These are phyloP conservation scores for Pilasporangium apinafurcum DNA, from an alignment of 352 stramenopile species.

Conservation along the genomic window DNA sequence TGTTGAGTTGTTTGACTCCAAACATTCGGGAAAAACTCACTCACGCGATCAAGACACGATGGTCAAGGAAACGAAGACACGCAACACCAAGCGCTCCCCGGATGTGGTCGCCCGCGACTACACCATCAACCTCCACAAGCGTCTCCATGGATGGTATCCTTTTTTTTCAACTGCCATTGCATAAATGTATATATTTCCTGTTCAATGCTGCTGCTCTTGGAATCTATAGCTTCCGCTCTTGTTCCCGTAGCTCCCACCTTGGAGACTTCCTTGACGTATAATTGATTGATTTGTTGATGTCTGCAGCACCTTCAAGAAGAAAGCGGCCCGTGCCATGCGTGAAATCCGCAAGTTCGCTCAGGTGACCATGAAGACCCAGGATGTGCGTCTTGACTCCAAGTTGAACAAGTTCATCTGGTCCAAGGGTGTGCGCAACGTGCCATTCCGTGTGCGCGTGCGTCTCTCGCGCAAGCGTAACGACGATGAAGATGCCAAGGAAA, in stretches of 20 bases:
- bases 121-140: conserved; percentile 99
- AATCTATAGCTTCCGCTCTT: conserved; percentile 5
- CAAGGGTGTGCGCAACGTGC: conserved; percentile 97
- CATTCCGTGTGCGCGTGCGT: conserved; percentile 95
- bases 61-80: conserved; percentile 86
- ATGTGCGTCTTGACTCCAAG: conserved; percentile 94
- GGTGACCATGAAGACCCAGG: conserved; percentile 96
- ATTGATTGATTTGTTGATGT: conserved; percentile 13
- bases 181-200: conserved; percentile 14
- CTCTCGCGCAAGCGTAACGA: conserved; percentile 98
- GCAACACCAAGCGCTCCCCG: conserved; percentile 80
- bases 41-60: conserved; percentile 50
- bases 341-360: conserved; percentile 98
- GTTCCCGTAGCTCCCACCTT: conserved; percentile 78
- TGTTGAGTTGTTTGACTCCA: conserved; percentile 16
- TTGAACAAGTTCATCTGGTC: conserved; percentile 98
- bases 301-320: conserved; percentile 95
- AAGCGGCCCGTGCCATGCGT: conserved; percentile 95
- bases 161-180: conserved; percentile 42
- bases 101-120: conserved; percentile 97
- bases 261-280: conserved; percentile 79
- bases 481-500: conserved; percentile 98
- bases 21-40: conserved; percentile 19
- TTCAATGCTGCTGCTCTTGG: conserved; percentile 1
- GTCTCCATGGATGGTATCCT: conserved; percentile 90